phyloP scores from a whole-genome alignment of 2,329 filamentous ascomycete genomes.

The Fusarium penzigii region DNA sequence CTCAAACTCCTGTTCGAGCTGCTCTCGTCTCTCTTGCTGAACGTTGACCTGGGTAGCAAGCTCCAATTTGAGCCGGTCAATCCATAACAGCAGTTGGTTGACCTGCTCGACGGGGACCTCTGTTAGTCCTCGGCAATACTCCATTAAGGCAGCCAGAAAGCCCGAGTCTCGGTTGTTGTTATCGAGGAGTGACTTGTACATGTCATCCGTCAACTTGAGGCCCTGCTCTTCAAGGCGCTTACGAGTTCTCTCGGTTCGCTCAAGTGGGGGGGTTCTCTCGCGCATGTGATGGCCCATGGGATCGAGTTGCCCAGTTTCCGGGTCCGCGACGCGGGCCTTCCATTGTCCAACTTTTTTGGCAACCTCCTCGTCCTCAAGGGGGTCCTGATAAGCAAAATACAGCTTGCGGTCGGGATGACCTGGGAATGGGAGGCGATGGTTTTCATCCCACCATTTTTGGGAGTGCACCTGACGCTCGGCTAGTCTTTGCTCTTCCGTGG shows the following conservation, averaged over 20 bases:
- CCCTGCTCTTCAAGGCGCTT: conserved; percentile 7
- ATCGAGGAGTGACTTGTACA: conserved; percentile 10
- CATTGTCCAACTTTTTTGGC: not conserved
- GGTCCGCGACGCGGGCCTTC: not conserved
- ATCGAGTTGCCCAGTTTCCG: not conserved
- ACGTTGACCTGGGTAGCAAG: conserved; percentile 3
- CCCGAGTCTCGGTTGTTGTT: conserved; percentile 10
- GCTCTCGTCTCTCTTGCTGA: not conserved
- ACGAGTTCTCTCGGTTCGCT: conserved; percentile 9
- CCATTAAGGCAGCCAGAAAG: conserved; percentile 8
- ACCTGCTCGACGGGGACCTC: conserved; percentile 11
- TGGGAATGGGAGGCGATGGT: not conserved
- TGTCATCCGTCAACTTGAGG: not conserved
- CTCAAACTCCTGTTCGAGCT: not conserved
- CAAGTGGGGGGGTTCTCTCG: conserved; percentile 14
- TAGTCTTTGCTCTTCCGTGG: not conserved
- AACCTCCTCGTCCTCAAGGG: conserved; percentile 3
- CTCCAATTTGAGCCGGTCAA: conserved; percentile 15
- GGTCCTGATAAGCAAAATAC: conserved; percentile 6
- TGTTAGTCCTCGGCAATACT: conserved; percentile 6
- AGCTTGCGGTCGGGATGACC: conserved; percentile 13
- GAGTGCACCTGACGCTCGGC: not conserved
- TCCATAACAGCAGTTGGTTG: conserved; percentile 8
- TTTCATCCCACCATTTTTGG: conserved; percentile 7
- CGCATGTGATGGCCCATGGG: conserved; percentile 12